These are phyloP conservation scores for Metschnikowia kunwiensis DNA, from an alignment of 805 yeast species.

Conservation along the genomic window DNA sequence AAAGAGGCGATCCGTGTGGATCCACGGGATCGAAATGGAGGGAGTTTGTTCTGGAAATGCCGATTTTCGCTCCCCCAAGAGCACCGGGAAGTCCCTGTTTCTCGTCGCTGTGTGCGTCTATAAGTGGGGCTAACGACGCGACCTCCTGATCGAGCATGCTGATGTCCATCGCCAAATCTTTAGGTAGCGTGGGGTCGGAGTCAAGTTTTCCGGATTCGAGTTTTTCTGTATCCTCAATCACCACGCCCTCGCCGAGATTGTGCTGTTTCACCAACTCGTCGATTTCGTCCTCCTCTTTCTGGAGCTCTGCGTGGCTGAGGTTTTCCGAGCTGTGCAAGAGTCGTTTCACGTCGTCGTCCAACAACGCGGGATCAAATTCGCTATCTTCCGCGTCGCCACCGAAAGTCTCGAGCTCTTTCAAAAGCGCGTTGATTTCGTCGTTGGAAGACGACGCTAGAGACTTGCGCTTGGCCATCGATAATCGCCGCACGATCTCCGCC, in stretches of 20 bases:
- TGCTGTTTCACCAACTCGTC: constrained; percentile 36
- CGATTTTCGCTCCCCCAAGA: constrained; percentile 4
- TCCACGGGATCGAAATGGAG: constrained; percentile 7
- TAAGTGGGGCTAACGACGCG: constrained; percentile 38
- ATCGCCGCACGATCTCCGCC: constrained; percentile 23
- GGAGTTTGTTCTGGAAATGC: constrained; percentile 6
- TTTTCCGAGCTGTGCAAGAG: constrained; percentile 18
- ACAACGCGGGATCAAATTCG: constrained; percentile 13
- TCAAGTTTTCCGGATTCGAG: neutral
- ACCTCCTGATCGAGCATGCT: constrained; percentile 39
- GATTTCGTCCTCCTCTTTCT: constrained; percentile 38
- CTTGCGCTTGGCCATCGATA: constrained; percentile 37
- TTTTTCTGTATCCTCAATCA: constrained; percentile 20
- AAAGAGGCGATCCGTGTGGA: constrained; percentile 17
- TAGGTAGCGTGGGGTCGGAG: constrained; percentile 5
- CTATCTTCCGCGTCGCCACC: constrained; percentile 13
- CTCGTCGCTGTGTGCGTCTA: constrained; percentile 27
- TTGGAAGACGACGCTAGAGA: constrained; percentile 37
- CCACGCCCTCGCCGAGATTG: constrained; percentile 33
- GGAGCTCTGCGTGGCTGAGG: constrained; percentile 23
- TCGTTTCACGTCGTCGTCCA: constrained; percentile 10
- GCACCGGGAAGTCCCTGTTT: neutral
- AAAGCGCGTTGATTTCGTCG: constrained; percentile 38
- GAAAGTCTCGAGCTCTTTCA: constrained; percentile 35
- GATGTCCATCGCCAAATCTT: constrained; percentile 27